phyloP scores from a whole-genome alignment of 1,284 basidiomycete species.

The Grifola frondosa region DNA sequence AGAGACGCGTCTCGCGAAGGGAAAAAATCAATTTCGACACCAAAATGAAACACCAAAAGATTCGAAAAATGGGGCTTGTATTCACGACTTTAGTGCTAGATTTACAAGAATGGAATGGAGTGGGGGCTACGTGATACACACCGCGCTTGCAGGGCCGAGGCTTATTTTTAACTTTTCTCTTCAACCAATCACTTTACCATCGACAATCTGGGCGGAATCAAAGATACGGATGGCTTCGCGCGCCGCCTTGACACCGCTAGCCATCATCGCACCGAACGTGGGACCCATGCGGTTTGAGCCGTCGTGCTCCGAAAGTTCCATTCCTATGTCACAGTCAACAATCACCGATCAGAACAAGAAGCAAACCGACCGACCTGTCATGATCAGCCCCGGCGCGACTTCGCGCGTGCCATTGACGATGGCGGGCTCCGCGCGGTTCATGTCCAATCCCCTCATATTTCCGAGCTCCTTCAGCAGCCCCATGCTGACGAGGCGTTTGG shows the following conservation, averaged over 20 bases:
- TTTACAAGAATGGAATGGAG: no score
- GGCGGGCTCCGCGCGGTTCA: slow-evolving; percentile 76
- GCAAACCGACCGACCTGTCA: slow-evolving; percentile 52
- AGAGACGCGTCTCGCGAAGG: no score
- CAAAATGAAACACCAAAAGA: no score
- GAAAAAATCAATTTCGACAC: no score
- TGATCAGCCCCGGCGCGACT: slow-evolving; percentile 77
- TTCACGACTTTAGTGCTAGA: no score
- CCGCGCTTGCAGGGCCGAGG: no score
- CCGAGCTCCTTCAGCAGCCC: slow-evolving; percentile 78
- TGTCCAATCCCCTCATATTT: slow-evolving; percentile 80
- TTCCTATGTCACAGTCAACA: slow-evolving; percentile 44
- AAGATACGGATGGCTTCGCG: slow-evolving; percentile 69
- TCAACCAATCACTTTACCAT: slow-evolving; percentile 65
- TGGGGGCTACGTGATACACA: no score
- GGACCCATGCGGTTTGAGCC: slow-evolving; percentile 77
- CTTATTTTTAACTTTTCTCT: no score
- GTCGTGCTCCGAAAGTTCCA: slow-evolving; percentile 85
- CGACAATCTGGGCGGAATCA: slow-evolving; percentile 57
- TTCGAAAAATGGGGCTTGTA: no score
- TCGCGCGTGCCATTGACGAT: slow-evolving; percentile 80
- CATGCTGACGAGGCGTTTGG: slow-evolving; percentile 78
- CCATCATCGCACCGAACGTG: slow-evolving; percentile 83
- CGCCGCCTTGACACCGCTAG: slow-evolving; percentile 76
- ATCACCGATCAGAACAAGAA: not conserved